A percentile compares a stretch with the other conserved stretches of the same genome.
These are phyloP conservation scores for Rossbeevera mucosa DNA, from an alignment of 768 basidiomycete genomes.

Conservation along the genomic window DNA sequence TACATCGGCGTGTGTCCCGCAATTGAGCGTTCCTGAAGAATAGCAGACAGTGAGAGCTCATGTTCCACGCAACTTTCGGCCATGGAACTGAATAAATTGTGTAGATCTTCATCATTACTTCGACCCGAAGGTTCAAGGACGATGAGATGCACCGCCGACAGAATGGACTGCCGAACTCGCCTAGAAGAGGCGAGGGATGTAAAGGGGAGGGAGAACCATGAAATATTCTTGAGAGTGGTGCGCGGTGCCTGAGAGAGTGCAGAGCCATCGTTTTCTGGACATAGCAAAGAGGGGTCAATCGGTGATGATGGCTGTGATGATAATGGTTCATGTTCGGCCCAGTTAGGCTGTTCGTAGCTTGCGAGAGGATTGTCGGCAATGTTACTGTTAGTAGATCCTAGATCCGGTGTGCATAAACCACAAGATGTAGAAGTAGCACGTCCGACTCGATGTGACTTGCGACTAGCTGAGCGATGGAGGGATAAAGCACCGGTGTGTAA, in stretches of 20 bases:
- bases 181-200: slow-evolving; percentile 31
- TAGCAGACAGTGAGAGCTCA: slow-evolving; percentile 35
- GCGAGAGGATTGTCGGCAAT: too few relatives aligned
- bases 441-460: too few relatives aligned
- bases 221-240: slow-evolving; percentile 6
- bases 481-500: slow-evolving; percentile 15
- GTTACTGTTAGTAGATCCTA: too few relatives aligned
- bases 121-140: slow-evolving; percentile 3
- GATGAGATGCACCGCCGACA: slow-evolving; percentile 50
- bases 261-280: too few relatives aligned
- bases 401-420: too few relatives aligned
- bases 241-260: too few relatives aligned
- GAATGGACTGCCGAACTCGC: slow-evolving; percentile 50
- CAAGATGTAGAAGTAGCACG: too few relatives aligned
- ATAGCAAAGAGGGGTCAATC: not conserved
- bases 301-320: slow-evolving; percentile 1
- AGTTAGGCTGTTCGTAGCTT: not conserved
- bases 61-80: slow-evolving; percentile 53
- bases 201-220: slow-evolving; percentile 32
- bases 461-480: not conserved
- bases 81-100: slow-evolving; percentile 53
- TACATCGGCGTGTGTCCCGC: slow-evolving; percentile 28
- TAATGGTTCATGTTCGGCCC: not conserved
- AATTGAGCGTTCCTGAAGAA: slow-evolving; percentile 25
- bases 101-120: slow-evolving; percentile 13